Conservation (phyloP, 78 protist species). For the Polysphondylium violaceum region DNA sequence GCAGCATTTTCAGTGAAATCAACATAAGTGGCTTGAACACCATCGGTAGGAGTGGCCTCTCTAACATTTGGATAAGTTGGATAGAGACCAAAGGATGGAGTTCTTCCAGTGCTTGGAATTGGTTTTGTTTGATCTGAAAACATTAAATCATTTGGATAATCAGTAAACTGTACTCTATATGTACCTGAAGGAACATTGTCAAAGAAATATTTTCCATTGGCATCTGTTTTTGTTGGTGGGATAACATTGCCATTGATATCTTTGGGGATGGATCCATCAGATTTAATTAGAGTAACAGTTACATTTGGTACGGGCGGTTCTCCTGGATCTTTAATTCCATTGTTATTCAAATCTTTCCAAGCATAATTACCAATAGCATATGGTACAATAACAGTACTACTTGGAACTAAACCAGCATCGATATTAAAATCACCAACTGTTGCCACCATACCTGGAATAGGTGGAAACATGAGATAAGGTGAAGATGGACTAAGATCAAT, state of each 20-base stretch:
- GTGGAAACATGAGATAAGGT: too few species aligned
- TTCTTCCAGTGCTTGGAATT: neutral
- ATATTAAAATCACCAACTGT: neutral
- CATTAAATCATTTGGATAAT: conserved; percentile 12
- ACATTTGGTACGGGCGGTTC: conserved; percentile 24
- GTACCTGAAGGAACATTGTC: conserved; percentile 18
- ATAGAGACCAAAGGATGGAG: neutral
- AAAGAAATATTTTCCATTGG: neutral
- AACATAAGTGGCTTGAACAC: neutral
- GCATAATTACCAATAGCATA: conserved; percentile 47
- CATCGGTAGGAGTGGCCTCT: neutral
- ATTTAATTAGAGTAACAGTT: neutral
- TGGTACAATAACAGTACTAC: neutral
- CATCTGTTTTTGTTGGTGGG: neutral
- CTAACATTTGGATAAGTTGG: neutral
- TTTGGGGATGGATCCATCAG: neutral
- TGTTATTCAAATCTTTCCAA: conserved; percentile 21
- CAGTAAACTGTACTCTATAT: neutral
- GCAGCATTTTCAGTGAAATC: conserved; percentile 37
- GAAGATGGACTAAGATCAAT: neutral
- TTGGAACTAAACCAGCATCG: conserved; percentile 25
- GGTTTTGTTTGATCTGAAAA: conserved; percentile 14
- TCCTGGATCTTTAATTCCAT: conserved; percentile 21
- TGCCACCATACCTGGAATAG: neutral
- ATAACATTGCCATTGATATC: neutral